phyloP scores from a whole-genome alignment of 306 rosid genomes.

The Urtica urens region DNA sequence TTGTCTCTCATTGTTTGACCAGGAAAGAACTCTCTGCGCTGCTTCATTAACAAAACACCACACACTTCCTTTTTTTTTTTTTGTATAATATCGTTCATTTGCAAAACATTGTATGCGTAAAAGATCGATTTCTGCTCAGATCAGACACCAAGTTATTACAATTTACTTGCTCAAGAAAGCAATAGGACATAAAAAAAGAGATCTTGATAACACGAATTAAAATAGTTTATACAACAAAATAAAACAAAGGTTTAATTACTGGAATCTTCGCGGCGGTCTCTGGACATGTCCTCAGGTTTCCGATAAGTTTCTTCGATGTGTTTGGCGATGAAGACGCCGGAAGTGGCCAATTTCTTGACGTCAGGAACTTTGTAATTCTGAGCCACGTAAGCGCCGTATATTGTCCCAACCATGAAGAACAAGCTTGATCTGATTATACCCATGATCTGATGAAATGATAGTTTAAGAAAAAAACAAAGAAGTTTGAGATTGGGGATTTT shows the following conservation, averaged over 20 bases:
- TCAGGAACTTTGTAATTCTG: slow-evolving; percentile 33
- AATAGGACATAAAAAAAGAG: no score
- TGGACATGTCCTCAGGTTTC: slow-evolving; percentile 10
- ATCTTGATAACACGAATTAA: no score
- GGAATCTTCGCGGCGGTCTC: background rate
- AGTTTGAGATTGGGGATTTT: background rate
- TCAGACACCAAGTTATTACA: no score
- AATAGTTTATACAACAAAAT: no score
- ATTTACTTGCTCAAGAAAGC: no score
- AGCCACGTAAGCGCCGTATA: slow-evolving; percentile 18
- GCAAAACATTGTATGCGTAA: no score
- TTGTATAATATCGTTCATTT: no score
- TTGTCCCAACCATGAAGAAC: slow-evolving; percentile 14
- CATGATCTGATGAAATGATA: slow-evolving; percentile 10
- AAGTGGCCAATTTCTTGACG: slow-evolving; percentile 9
- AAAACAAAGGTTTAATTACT: background rate
- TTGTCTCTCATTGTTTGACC: no score
- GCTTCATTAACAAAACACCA: no score
- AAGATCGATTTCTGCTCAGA: no score
- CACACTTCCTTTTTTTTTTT: no score
- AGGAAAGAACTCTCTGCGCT: no score
- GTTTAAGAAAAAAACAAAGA: background rate
- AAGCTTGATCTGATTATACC: slow-evolving; percentile 18
- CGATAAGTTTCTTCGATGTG: slow-evolving; percentile 21
- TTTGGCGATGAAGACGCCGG: slow-evolving; percentile 9